A percentile compares a stretch with the other conserved stretches of the same genome.
Evolutionary conservation across 495 filamentous ascomycete genomes (phyloP).

Genomic region (Tuber borchii): DNA sequence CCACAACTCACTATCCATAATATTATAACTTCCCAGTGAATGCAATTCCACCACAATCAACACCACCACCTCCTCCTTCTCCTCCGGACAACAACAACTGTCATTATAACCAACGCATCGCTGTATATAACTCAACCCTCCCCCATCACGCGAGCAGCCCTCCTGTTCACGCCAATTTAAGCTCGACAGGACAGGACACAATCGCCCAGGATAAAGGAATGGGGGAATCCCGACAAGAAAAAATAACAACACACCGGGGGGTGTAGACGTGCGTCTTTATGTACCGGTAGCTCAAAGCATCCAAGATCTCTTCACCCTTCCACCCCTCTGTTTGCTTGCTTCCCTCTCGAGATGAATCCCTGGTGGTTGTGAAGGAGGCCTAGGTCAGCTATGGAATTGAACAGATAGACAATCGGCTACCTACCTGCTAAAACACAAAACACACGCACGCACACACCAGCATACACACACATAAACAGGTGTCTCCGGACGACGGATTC

Average conservation of each 20-base stretch:
- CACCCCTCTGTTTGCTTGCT: neutral
- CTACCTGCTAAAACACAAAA: neutral
- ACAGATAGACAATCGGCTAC: neutral
- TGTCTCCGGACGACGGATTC: neutral
- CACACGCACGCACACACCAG: neutral
- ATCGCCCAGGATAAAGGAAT: neutral
- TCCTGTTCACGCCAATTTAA: neutral
- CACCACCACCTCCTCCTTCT: neutral
- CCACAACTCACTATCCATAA: neutral
- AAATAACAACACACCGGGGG: neutral
- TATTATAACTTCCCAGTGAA: neutral
- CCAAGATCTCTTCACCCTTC: neutral
- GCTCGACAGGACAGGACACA: neutral
- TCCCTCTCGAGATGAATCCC: neutral
- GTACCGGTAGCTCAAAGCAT: neutral
- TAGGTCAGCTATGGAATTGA: neutral
- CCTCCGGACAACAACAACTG: slow-evolving; percentile 1
- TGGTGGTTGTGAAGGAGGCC: neutral
- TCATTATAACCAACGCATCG: neutral
- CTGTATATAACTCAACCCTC: neutral
- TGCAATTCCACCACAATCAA: neutral
- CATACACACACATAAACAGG: neutral
- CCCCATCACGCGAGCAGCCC: neutral
- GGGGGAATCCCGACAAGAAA: neutral
- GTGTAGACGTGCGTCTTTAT: neutral